Evolutionary conservation across 1,284 basidiomycete genomes (phyloP).

Genomic region (Cryptococcus sp.): DNA sequence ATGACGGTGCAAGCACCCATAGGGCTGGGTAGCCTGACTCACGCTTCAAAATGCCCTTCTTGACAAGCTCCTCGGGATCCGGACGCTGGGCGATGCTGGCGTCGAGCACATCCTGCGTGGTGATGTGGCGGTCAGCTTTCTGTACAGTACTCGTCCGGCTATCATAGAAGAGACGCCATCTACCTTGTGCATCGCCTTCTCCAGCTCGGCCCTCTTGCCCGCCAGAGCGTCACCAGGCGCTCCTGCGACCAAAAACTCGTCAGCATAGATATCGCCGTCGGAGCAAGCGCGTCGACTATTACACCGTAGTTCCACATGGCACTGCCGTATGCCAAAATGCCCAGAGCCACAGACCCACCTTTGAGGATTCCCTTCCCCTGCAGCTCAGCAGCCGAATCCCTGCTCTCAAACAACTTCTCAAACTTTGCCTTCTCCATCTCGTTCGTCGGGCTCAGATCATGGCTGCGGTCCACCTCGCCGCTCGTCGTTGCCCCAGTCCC

Average conservation of each 20-base stretch:
- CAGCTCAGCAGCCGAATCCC: conserved; percentile 63
- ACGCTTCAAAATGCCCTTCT: conserved; percentile 66
- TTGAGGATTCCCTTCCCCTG: conserved; percentile 72
- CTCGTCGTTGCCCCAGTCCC: conserved; percentile 6
- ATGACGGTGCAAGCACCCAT: neutral
- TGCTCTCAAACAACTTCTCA: conserved; percentile 59
- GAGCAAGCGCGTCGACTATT: neutral
- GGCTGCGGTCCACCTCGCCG: conserved; percentile 33
- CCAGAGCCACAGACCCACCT: conserved; percentile 52
- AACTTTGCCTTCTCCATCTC: conserved; percentile 51
- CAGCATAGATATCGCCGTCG: neutral
- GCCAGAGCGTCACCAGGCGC: conserved; percentile 62
- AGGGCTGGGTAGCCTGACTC: conserved; percentile 24
- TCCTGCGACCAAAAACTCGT: conserved; percentile 20
- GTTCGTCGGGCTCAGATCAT: conserved; percentile 37
- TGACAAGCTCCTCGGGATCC: conserved; percentile 64
- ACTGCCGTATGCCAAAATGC: neutral
- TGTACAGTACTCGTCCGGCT: neutral
- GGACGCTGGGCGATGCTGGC: conserved; percentile 64
- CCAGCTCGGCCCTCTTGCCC: conserved; percentile 63
- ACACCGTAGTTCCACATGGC: neutral
- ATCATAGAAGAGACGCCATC: neutral
- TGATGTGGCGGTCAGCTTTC: neutral
- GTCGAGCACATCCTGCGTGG: conserved; percentile 62
- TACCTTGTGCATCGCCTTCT: conserved; percentile 68